Percentiles rank a stretch among this genome's conserved stretches.
Evolutionary conservation across 805 yeast genomes (phyloP).

Genomic region (Hanseniaspora taiwanica): DNA sequence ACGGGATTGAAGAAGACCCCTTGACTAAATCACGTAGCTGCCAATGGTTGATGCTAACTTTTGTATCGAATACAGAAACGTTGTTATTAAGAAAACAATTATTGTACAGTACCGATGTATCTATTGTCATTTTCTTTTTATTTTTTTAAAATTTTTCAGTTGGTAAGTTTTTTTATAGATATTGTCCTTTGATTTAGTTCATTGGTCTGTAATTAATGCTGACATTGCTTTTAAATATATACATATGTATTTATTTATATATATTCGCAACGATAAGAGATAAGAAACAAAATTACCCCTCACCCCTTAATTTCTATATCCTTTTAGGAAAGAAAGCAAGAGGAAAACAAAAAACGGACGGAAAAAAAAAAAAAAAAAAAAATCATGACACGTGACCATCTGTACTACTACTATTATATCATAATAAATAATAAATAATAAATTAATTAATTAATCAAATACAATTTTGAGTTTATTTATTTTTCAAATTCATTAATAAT

Average conservation of each 20-base stretch:
- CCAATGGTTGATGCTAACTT: slow-evolving; percentile 44
- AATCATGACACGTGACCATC: too few species aligned
- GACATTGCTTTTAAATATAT: too few species aligned
- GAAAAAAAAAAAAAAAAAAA: too few species aligned
- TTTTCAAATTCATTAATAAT: slow-evolving; percentile 20
- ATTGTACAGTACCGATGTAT: not conserved
- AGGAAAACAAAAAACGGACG: too few species aligned
- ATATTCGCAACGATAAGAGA: too few species aligned
- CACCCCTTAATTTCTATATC: not conserved
- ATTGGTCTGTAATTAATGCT: not conserved
- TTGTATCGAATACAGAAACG: slow-evolving; percentile 17
- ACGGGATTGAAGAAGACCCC: slow-evolving; percentile 28
- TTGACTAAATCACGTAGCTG: slow-evolving; percentile 67
- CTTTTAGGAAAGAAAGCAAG: not conserved
- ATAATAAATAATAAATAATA: too few species aligned
- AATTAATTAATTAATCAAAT: too few species aligned
- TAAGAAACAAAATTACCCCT: too few species aligned
- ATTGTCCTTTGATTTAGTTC: not conserved
- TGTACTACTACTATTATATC: too few species aligned
- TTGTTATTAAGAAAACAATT: not conserved
- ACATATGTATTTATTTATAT: too few species aligned
- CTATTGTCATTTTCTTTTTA: not conserved
- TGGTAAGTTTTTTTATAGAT: not conserved
- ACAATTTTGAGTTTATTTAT: slow-evolving; percentile 5
- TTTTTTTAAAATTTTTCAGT: not conserved